Base-by-base conservation (phyloP, 345 rosid species). In the Noccaea bulbosa region DNA sequence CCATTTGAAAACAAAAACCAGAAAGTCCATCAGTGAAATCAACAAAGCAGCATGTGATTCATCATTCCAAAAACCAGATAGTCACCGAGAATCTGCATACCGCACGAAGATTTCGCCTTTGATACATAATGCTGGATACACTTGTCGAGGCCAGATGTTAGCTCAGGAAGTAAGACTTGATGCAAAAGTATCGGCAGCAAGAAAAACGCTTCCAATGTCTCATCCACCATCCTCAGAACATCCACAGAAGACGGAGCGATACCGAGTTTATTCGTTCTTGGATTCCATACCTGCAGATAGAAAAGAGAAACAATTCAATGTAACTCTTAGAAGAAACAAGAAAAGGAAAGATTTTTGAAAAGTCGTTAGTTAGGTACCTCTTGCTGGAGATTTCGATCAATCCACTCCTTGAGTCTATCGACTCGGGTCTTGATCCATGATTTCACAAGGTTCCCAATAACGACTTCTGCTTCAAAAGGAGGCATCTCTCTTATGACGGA, bases 401-500 rank as follows among this genome's bases (percentile, higher is more conserved):
- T 85, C 99, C 96, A 89, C 80, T 94, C 98, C 82, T 84, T 88
- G 12, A 94, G 67, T 80, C 96, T 84, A 60, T 91, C 96, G 12
- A 86, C 76, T 80, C 98, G 81, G 27, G 83, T 78, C 56, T 79
- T 91, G 72, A 94, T 91, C 99, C 99, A 94, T 4, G 83, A 70
- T 55, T 83, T 87, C 30, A 89, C 97, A 30, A 91, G 90, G 70
- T 85, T 78, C 69, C 85, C 85, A 53, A 92, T 88, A 49, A 85
- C 87, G 22, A 84, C 80, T 73, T 94, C 96, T 15, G 95, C 91
- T 82, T 94, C 99, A 44, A 76, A 94, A 62, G 99, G 99, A 72
- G 97, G 93, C 99, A 94, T 94, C 80, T 94, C 97, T 77, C 86
- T 87, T 67, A 94, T 94, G 65, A 94, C 86, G 2, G 98, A 88